Evolutionary conservation across 805 yeast genomes (phyloP), one percentile per base, ranked within the genome.

Genomic region (Ogataea corticis): DNA sequence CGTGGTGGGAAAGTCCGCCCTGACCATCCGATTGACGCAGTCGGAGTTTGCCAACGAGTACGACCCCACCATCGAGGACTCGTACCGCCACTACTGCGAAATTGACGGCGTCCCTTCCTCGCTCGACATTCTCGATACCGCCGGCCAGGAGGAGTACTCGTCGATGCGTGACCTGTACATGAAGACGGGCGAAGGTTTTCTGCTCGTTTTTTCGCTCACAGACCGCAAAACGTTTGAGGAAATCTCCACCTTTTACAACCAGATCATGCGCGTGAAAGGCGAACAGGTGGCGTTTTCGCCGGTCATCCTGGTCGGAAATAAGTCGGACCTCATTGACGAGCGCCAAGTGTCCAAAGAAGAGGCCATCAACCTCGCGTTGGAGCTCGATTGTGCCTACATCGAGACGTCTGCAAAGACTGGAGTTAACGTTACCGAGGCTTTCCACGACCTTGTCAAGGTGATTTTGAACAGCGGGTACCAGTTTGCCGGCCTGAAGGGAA

Each of bases 1-100:
- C 63, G 97, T 97, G 69, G 99, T 94, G 45, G 99, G 99, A 70
- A 94, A 94, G 67, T 85, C 96, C 18, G 98, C 99, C 5, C 72
- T 94, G 52, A 94, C 99, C 21, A 94, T 94, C 54, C 96, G 94
- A 67, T 77, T 94, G 61, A 90, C 94, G 44, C 98, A 92, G 66
- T 81, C 90, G 29, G 97, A 91, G 60, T 94, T 94, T 62, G 96
- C 92, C 27, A 97, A 91, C 66, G 99, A 94, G 65, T 94, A 94
- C 61, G 99, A 94, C 69, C 99, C 99, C 9, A 94, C 99, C 10
- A 94, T 94, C 61, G 99, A 94, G 69, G 94, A 86, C 61, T 83
- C 91, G 0, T 87, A 86, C 66, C 78, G 97, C 56, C 94, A 94
- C 63, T 92, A 87, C 59, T 86, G 94, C 59, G 82, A 79, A 21